A percentile compares a stretch with the other conserved stretches of the same genome.
Evolutionary conservation across 2,329 filamentous ascomycete species (phyloP).

Genomic region (Teratosphaeriaceae sp.): DNA sequence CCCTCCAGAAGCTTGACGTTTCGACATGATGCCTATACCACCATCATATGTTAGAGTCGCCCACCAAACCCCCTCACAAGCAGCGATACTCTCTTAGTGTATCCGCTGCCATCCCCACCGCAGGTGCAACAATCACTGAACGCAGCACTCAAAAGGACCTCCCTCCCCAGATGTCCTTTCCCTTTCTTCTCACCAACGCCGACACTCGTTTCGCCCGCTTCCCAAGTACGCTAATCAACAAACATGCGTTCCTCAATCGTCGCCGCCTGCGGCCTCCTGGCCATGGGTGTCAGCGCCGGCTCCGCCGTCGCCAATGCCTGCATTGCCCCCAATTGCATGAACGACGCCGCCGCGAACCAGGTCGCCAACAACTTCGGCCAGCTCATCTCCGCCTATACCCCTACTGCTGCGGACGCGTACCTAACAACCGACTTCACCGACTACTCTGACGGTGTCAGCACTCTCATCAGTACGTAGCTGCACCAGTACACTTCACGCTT

Average conservation of each 20-base stretch:
- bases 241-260: constrained; percentile 9
- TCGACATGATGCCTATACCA: too few species aligned
- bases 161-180: too few species aligned
- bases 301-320: constrained; percentile 1
- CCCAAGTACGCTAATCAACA: too few species aligned
- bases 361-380: constrained; percentile 22
- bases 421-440: constrained; percentile 21
- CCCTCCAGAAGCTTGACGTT: too few species aligned
- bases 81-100: too few species aligned
- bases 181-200: neutral
- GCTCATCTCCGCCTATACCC: constrained; percentile 23
- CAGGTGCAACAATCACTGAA: too few species aligned
- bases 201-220: neutral
- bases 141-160: too few species aligned
- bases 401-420: constrained; percentile 14
- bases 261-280: constrained; percentile 7
- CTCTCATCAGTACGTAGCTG: constrained; percentile 21
- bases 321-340: constrained; percentile 15
- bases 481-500: constrained; percentile 6
- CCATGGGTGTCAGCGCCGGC: constrained; percentile 6
- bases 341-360: constrained; percentile 14
- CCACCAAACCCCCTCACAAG: too few species aligned
- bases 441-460: constrained; percentile 23
- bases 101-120: too few species aligned
- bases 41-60: too few species aligned